Conservation (phyloP, 345 rosid species). For the Sonneratia alba region DNA sequence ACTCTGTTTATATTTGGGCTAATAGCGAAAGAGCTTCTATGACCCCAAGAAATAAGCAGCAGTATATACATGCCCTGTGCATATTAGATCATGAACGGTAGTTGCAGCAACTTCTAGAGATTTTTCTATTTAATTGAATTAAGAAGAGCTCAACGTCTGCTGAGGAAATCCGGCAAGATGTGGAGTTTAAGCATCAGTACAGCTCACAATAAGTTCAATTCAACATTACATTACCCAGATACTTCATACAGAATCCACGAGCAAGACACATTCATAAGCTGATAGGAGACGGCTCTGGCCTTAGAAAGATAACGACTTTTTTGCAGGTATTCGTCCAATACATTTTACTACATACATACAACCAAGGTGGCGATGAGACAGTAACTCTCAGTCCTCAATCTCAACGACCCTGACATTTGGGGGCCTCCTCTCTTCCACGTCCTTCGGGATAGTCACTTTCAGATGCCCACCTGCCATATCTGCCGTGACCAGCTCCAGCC, state of each 20-base stretch:
- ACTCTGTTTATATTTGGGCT: neutral
- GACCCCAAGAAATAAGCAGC: neutral
- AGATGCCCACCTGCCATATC: slow-evolving; percentile 11
- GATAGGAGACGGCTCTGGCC: neutral
- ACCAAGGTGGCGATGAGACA: neutral
- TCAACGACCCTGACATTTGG: slow-evolving; percentile 11
- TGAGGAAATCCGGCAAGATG: neutral
- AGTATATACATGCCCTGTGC: neutral
- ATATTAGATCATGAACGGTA: neutral
- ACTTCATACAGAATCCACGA: neutral
- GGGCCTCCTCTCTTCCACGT: slow-evolving; percentile 6
- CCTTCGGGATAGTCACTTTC: slow-evolving; percentile 14
- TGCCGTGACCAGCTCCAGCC: slow-evolving; percentile 12
- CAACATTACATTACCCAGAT: neutral
- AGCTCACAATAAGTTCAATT: neutral
- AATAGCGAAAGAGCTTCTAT: neutral
- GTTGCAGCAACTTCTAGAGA: neutral
- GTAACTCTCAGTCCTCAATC: slow-evolving; percentile 9
- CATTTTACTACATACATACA: neutral
- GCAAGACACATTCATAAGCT: neutral
- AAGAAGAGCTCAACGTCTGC: neutral
- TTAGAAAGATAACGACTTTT: neutral
- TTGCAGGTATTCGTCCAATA: neutral
- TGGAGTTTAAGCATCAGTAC: neutral
- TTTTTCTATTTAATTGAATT: neutral